Percentiles rank a stretch among this genome's conserved stretches.
phyloP scores from a whole-genome alignment of 371 early-diverging fungal genomes.

The Catenaria anguillulae region DNA sequence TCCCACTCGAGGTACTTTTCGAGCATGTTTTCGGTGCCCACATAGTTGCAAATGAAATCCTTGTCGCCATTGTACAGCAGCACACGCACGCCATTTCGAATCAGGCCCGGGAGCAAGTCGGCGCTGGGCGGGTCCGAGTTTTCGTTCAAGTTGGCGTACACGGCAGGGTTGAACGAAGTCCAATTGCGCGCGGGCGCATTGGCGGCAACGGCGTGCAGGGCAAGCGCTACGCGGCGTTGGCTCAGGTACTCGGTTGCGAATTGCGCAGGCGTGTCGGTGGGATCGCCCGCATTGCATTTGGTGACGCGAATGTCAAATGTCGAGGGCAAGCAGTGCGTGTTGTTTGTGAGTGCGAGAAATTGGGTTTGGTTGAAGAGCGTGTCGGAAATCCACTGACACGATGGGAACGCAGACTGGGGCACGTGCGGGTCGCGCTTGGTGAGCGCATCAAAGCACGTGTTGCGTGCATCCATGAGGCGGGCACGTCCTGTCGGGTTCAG shows the following conservation, averaged over 20 bases:
- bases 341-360: not conserved
- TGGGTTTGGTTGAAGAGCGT: not conserved
- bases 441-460: not conserved
- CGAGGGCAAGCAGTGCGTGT: not conserved
- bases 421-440: not conserved
- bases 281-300: not conserved
- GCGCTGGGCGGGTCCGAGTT: slow-evolving; percentile 1
- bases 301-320: slow-evolving; percentile 2
- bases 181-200: not conserved
- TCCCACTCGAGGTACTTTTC: slow-evolving; percentile 23
- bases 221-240: not conserved
- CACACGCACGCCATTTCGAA: slow-evolving; percentile 15
- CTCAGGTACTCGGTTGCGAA: not conserved
- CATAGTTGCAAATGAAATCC: slow-evolving; percentile 18
- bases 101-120: not conserved
- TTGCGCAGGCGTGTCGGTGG: not conserved
- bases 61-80: slow-evolving; percentile 43
- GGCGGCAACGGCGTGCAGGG: not conserved
- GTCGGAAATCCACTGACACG: not conserved
- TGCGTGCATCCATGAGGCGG: not conserved
- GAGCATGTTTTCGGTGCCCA: slow-evolving; percentile 31
- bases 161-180: not conserved
- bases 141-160: not conserved
- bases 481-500: too few species aligned
- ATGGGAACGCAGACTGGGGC: not conserved